phyloP scores from a whole-genome alignment of 257 asterid species.

The Capsicum chinense region DNA sequence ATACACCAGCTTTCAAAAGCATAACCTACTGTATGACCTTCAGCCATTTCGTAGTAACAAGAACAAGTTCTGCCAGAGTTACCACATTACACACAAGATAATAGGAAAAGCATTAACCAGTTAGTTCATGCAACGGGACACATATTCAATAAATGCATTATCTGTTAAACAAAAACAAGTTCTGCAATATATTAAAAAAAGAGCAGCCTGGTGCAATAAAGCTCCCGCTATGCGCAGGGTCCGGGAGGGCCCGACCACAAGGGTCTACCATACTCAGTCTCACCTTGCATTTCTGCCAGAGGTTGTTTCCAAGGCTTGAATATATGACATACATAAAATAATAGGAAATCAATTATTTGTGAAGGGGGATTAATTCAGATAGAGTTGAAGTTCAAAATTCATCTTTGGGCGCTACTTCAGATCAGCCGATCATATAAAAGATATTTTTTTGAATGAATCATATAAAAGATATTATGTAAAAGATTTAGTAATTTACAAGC shows the following conservation, averaged over 20 bases:
- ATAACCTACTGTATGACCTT: slow-evolving; percentile 3
- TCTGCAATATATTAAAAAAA: background rate
- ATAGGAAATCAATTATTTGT: background rate
- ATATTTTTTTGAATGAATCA: background rate
- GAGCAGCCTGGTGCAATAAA: too few relatives aligned
- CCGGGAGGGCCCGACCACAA: too few relatives aligned
- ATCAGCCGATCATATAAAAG: background rate
- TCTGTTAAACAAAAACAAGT: background rate
- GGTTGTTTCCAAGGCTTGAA: too few relatives aligned
- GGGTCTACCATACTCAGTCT: too few relatives aligned
- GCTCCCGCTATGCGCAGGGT: too few relatives aligned
- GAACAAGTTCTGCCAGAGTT: background rate
- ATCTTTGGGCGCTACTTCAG: background rate
- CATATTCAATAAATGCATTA: background rate
- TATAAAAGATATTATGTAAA: background rate
- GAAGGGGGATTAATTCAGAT: background rate
- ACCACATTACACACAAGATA: slow-evolving; percentile 18
- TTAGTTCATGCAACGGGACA: background rate
- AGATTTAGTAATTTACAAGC: background rate
- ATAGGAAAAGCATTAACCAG: slow-evolving; percentile 12
- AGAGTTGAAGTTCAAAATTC: background rate
- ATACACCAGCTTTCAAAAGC: slow-evolving; percentile 19
- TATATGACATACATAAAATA: background rate
- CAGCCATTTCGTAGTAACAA: background rate
- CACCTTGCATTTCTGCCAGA: too few relatives aligned